Evolutionary conservation across 108 stramenopile species (phyloP), one percentile per base, ranked within the genome.

Genomic region (Cyclotella distinguenda): DNA sequence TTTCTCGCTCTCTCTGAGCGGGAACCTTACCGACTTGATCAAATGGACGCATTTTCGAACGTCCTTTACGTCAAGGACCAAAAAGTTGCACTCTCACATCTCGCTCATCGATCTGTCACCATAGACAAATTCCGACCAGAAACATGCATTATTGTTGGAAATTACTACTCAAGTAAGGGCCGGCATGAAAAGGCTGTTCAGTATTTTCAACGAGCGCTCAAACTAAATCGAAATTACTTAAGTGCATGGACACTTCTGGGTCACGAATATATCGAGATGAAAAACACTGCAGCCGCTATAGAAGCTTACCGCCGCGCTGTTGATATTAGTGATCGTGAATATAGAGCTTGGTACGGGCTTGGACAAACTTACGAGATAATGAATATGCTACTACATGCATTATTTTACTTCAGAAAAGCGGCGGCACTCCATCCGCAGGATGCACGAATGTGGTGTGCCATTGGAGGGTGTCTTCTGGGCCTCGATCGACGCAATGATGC

Each of bases 311-410:
- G 98, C n/a, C 78, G 93, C 39, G 98, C 97, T 33, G 96, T 97
- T 9, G 90, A 94, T 64, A 88, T 97, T 36, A 85, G 84, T 70
- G 91, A 94, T 11, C 62, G 84, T 25, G 98, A 99, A 68, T 99
- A 95, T 58, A 83, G 97, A 19, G 97, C 98, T 1, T 99, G 97
- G 97, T 98, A 99, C 67, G 98, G 98, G n/a, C 83, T 99, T 30
- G 98, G 97, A 0, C 98, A 99, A 74, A 90, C 95, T 6, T 98
- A 99, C 68, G 98, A 99, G 82, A 87, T 97, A 28, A 79, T 98
- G 62, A 94, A 94, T 68, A 96, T 97, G 95, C 77, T 83, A 46
- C 78, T 95, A 53, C 97, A 96, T 69, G 95, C 97, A 16, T 61
- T 95, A 23, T 92, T 95, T 81, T 98, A 99, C 78, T 99, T 96